Evolutionary conservation across 495 filamentous ascomycete genomes (phyloP), one percentile per base, ranked within the genome.

Genomic region (Elaphomyces granulatus): DNA sequence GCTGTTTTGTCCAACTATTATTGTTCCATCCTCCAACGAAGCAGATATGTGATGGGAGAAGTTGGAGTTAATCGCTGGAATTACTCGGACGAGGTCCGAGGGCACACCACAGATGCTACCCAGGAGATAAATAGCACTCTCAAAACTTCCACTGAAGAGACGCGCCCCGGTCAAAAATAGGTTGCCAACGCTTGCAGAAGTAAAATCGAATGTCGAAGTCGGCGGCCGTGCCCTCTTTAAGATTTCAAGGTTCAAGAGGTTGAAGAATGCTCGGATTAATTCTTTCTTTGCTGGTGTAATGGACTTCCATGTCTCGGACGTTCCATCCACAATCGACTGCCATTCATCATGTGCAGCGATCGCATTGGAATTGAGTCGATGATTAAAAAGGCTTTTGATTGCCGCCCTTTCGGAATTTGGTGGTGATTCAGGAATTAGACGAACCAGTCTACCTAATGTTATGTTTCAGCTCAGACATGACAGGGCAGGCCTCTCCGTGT

Each of bases 31-130:
- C 32, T 62, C 66, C 0, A 95, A 67, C 0, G 80, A 81, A 2
- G 86, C 90, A 14, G 77, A 81, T 54, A 96, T 96, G 58, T 96
- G 88, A 50, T 92, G 81, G 2, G 84, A 79, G 60, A 93, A 92
- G 56, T 94, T 95, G 37, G 77, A 82, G 63, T 94, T 88, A 51
- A 96, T 85, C 15, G 85, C 85, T 0, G 88, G 88, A 2, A 95
- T 75, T 1, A 94, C 83, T 0, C 74, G 67, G 30, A 92, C 75
- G 6, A 60, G 45, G 39, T 78, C 71, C 3, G 72, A 62, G 0
- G 86, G 78, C 14, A 95, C 78, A 20, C 71, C 72, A 41, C 85
- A 87, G 51, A 95, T 87, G 45, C 75, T 80, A 30, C 78, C 76
- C 6, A 90, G 70, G 2, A 90, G 68, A 51, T 85, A 90, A 40